Conservation (phyloP, 78 protist species). For the Emiliania huxleyi region DNA sequence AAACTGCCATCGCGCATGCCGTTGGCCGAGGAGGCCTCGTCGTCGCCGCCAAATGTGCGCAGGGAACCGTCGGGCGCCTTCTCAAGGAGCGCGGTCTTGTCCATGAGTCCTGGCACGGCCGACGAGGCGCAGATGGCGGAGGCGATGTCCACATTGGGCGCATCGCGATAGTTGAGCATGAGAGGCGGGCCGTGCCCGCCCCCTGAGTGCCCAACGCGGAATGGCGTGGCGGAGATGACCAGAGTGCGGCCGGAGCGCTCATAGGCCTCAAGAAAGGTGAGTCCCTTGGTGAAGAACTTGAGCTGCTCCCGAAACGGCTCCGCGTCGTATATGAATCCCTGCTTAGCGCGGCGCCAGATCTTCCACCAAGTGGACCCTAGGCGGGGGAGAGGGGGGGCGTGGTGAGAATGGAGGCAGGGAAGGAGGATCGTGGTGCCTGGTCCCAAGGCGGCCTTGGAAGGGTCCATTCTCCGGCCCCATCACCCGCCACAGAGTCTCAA, state of each 20-base stretch:
- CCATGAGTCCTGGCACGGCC: constrained; percentile 15
- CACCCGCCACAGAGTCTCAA: not conserved
- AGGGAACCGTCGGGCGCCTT: not conserved
- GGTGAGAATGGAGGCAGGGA: not conserved
- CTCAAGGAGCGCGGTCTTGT: constrained; percentile 14
- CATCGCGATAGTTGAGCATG: constrained; percentile 24
- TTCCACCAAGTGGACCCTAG: too few relatives aligned
- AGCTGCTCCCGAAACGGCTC: not conserved
- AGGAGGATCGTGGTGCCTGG: not conserved
- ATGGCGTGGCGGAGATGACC: constrained; percentile 30
- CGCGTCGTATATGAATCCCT: not conserved
- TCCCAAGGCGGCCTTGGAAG: not conserved
- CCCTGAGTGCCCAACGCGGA: not conserved
- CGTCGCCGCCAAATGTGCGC: not conserved
- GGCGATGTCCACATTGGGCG: constrained; percentile 44
- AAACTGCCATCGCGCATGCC: constrained; percentile 6
- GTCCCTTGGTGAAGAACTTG: not conserved
- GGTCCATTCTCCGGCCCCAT: not conserved
- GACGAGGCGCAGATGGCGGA: constrained; percentile 49
- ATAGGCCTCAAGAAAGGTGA: constrained; percentile 41
- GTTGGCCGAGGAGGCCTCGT: too few relatives aligned
- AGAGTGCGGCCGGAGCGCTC: constrained; percentile 20
- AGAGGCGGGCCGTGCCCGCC: not conserved
- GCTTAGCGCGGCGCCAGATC: too few relatives aligned
- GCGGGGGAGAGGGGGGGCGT: too few relatives aligned